These are phyloP conservation scores for Solanum chmielewskii DNA, from an alignment of 257 asterid species.

Conservation along the genomic window DNA sequence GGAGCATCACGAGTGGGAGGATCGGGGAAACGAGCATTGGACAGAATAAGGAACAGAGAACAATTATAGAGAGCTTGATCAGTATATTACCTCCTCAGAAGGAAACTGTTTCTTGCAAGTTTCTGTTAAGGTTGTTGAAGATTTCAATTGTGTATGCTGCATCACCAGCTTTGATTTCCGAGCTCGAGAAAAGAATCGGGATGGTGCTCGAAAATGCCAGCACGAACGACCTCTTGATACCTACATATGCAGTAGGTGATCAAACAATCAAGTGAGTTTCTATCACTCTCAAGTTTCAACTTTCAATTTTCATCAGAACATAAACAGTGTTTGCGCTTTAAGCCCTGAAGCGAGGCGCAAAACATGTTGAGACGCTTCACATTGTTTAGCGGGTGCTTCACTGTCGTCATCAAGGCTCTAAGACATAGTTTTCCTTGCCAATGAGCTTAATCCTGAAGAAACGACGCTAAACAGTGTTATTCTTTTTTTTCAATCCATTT, in stretches of 20 bases:
- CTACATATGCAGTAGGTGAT: constrained; percentile 34
- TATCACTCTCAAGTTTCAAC: neutral
- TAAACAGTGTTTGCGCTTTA: neutral
- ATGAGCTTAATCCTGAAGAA: neutral
- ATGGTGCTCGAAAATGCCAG: constrained; percentile 54
- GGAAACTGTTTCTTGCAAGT: constrained; percentile 64
- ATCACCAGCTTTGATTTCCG: constrained; percentile 64
- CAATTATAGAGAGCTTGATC: constrained; percentile 56
- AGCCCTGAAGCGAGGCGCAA: neutral
- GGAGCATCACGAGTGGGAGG: constrained; percentile 47
- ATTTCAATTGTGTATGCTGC: constrained; percentile 45
- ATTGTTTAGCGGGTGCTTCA: neutral
- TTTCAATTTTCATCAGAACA: neutral
- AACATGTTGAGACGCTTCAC: neutral
- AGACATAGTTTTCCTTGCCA: neutral
- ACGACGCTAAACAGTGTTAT: neutral
- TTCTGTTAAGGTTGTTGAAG: constrained; percentile 52
- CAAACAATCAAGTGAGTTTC: constrained; percentile 47
- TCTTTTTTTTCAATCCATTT: neutral
- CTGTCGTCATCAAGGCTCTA: neutral
- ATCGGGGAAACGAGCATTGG: constrained; percentile 22
- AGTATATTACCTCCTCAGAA: constrained; percentile 60
- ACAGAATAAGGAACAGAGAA: constrained; percentile 34
- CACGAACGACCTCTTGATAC: constrained; percentile 60
- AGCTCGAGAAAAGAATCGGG: constrained; percentile 73